Conservation (phyloP, 2,329 filamentous ascomycete genomes). For the Alternaria sp. region DNA sequence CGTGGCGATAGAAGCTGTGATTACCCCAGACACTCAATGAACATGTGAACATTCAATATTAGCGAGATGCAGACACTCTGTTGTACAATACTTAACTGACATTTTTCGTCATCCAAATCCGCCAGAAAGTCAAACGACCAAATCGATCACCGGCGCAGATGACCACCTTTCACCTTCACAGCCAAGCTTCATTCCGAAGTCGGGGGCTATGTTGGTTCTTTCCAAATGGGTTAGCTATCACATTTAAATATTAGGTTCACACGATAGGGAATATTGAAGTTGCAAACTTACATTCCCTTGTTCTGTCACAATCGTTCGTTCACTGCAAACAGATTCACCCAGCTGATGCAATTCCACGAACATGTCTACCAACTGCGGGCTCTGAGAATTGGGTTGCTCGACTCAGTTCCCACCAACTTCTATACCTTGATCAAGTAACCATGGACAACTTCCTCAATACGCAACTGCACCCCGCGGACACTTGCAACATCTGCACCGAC, state of each 20-base stretch:
- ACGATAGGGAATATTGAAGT: slow-evolving; percentile 3
- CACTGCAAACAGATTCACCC: slow-evolving; percentile 5
- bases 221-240: not conserved
- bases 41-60: not conserved
- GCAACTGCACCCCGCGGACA: slow-evolving; percentile 38
- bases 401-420: not conserved
- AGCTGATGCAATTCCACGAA: slow-evolving; percentile 4
- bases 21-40: not conserved
- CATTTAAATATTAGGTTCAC: not conserved
- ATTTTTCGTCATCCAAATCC: not conserved
- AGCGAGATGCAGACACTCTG: not conserved
- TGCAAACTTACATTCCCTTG: slow-evolving; percentile 6
- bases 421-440: not conserved
- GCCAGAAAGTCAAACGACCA: not conserved
- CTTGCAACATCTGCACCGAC: slow-evolving; percentile 42
- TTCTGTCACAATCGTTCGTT: slow-evolving; percentile 7
- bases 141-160: not conserved
- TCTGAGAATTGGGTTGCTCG: not conserved
- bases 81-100: not conserved
- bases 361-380: not conserved
- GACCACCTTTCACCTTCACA: not conserved
- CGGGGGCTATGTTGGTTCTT: not conserved
- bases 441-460: slow-evolving; percentile 42
- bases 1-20: slow-evolving; percentile 67
- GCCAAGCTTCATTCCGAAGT: not conserved